Base-by-base conservation (phyloP, 768 basidiomycete genomes). In the Tricholoma bakamatsutake region DNA sequence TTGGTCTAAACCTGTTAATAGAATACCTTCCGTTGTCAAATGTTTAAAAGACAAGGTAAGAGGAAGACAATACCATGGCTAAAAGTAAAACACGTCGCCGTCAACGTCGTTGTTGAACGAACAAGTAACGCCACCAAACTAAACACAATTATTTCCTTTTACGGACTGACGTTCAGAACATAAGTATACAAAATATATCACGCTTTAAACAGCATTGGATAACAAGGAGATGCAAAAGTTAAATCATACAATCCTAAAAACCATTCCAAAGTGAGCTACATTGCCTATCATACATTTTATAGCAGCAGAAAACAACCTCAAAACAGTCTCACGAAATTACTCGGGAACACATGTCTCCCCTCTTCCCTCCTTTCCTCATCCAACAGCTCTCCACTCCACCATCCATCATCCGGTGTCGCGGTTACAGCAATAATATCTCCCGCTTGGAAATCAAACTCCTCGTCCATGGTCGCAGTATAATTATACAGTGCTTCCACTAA, bases 381-480 rank as follows among this genome's bases (percentile, higher is more conserved):
- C 46, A 92, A 70, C 59, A 93, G 69, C 65, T 89, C 87, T 17
- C 96, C 96, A 61, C 87, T 90, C 96, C 95, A 98, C 96, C 96
- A 98, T 1, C 96, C 96, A 66, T 97, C 95, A 64, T 94, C 93
- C 8, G 94, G 94, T 15, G 93, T 95, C 8, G 84, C 82, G 0
- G 93, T 96, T 18, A 98, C 95, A 1, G 95, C 95, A 61, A 98
- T 97, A 59, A 97, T 87, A 73, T 98, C 96, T n/a, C 90, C 91
- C 11, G 84, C 73, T 67, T 94, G 91, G 81, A 98, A 98, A 71
- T 94, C 89, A 71, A 98, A 98, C 71, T 98, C 96, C 64, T 95
- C 93, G 2, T 88, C 82, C 58, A 88, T 91, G 6, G 87, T 84
- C 5, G 90, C 92, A 0, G 74, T 74, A 67, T 94, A 95, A 71